phyloP scores from a whole-genome alignment of 176 grass and related monocot species.

The Carex pumila region DNA sequence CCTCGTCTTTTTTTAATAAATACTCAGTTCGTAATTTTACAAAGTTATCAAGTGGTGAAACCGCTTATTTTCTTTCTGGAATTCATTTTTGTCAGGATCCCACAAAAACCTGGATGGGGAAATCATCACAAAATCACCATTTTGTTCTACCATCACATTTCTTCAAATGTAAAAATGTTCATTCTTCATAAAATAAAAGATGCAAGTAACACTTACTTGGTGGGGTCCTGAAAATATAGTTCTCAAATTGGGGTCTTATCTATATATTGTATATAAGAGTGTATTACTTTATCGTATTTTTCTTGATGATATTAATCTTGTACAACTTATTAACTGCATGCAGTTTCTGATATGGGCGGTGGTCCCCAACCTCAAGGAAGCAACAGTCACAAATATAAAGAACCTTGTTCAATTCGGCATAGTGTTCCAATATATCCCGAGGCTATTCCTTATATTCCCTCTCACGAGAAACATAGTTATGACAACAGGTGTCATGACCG shows the following conservation, averaged over 20 bases:
- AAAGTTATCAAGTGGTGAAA: background rate
- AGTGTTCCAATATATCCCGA: constrained; percentile 82
- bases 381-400: constrained; percentile 40
- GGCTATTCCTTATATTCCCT: constrained; percentile 86
- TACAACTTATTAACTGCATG: constrained; percentile 13
- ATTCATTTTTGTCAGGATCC: background rate
- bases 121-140: background rate
- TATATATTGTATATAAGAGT: background rate
- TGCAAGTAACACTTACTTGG: background rate
- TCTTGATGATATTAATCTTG: background rate
- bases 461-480: constrained; percentile 65
- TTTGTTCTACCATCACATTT: background rate
- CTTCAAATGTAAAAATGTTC: background rate
- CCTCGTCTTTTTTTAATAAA: background rate
- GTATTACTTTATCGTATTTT: background rate
- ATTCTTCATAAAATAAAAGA: background rate
- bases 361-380: constrained; percentile 48
- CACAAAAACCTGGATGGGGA: background rate
- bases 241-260: background rate
- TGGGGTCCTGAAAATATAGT: background rate
- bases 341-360: constrained; percentile 80
- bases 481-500: constrained; percentile 72
- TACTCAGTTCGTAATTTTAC: background rate
- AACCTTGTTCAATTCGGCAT: constrained; percentile 68
- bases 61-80: background rate